Conservation (phyloP, 768 basidiomycete genomes). For the Lactarius indigo region DNA sequence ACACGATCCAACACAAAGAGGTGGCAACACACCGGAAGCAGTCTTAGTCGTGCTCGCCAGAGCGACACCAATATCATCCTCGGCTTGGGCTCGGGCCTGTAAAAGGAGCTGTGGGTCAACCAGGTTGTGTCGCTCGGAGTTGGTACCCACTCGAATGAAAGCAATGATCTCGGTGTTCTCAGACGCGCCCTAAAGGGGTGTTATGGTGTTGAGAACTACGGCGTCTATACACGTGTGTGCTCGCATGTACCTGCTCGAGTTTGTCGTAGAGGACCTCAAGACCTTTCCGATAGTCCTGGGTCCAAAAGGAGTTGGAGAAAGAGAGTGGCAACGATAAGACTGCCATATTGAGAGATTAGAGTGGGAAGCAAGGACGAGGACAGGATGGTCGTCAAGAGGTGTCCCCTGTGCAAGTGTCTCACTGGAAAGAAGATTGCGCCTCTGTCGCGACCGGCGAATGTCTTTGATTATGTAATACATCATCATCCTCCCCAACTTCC, state of each 20-base stretch:
- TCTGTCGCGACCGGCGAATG: too few species aligned
- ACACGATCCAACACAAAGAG: conserved; percentile 12
- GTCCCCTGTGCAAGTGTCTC: neutral
- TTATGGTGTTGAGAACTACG: conserved; percentile 24
- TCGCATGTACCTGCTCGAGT: conserved; percentile 64
- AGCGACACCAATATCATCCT: conserved; percentile 58
- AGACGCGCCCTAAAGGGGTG: conserved; percentile 54
- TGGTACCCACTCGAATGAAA: conserved; percentile 68
- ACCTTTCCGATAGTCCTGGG: conserved; percentile 83
- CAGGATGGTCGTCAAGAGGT: neutral
- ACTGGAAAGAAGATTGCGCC: too few species aligned
- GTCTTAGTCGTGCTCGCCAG: conserved; percentile 51
- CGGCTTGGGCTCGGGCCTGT: conserved; percentile 71
- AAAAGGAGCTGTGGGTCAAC: conserved; percentile 10
- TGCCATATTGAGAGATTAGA: conserved; percentile 54
- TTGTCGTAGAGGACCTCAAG: conserved; percentile 73
- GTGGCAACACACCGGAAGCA: conserved; percentile 42
- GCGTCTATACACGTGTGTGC: conserved; percentile 2
- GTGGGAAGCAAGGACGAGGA: neutral
- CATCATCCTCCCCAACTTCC: neutral
- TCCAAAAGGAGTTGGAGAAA: conserved; percentile 94
- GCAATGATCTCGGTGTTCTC: conserved; percentile 82
- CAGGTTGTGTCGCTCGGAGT: conserved; percentile 28
- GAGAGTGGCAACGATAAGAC: conserved; percentile 84
- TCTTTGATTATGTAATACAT: conserved; percentile 12